phyloP scores from a whole-genome alignment of 164 flowering plant genomes.

The Brasenia schreberi region DNA sequence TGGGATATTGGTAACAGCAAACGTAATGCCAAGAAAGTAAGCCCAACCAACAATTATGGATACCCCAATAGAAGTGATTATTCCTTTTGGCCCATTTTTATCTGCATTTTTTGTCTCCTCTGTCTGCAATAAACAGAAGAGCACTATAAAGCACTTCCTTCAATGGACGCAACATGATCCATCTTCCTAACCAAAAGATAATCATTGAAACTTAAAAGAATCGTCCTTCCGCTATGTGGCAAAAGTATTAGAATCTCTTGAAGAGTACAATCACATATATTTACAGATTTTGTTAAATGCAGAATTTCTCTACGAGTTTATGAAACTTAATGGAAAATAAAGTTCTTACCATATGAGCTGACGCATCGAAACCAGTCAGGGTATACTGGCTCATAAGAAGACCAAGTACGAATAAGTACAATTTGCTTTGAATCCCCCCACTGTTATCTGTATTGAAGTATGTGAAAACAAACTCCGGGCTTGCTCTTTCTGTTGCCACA shows the following conservation, averaged over 20 bases:
- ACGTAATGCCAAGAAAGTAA: slow-evolving; percentile 57
- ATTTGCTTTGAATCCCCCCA: slow-evolving; percentile 50
- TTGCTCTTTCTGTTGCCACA: slow-evolving; percentile 70
- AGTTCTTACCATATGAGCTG: slow-evolving; percentile 81
- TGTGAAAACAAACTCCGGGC: slow-evolving; percentile 77
- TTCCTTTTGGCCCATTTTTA: slow-evolving; percentile 90
- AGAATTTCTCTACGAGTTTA: no score
- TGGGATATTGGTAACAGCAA: slow-evolving; percentile 73
- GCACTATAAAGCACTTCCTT: neutral
- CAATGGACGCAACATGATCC: neutral
- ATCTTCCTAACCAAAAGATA: neutral
- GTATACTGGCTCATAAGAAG: slow-evolving; percentile 95
- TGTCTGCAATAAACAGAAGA: slow-evolving; percentile 31
- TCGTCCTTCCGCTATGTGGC: no score
- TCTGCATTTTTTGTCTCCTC: slow-evolving; percentile 94
- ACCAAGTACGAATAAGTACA: slow-evolving; percentile 76
- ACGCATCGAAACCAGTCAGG: slow-evolving; percentile 89
- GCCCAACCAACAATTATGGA: slow-evolving; percentile 86
- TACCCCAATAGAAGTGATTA: slow-evolving; percentile 77
- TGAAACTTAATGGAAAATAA: neutral
- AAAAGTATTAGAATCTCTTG: no score
- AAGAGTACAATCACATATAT: no score
- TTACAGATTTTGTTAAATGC: no score
- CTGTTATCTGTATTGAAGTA: slow-evolving; percentile 84
- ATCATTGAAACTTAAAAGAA: neutral